Base-by-base conservation (phyloP, 2,329 filamentous ascomycete species). In the Westerdykella ornata region DNA sequence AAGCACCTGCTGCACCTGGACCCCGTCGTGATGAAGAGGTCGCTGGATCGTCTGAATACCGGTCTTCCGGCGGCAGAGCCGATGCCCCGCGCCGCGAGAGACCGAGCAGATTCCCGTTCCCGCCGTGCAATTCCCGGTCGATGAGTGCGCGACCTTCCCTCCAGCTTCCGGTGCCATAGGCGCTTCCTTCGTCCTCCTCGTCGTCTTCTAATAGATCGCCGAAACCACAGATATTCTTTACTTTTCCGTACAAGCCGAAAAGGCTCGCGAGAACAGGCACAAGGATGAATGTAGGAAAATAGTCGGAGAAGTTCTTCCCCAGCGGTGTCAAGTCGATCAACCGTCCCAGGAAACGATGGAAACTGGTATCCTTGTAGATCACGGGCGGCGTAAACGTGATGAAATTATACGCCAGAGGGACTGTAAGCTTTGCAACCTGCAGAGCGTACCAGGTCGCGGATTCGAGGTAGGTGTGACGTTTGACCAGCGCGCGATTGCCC, bases 391-490 rank as follows among this genome's bases (percentile, higher is more conserved):
- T 68, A 62, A 97, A 90, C 1, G 90, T 96, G 63, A 95, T 76
- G 60, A 97, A 98, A 68, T 98, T 98, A 77, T 95, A 98, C 3
- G 86, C 82, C 7, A 98, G 75, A 1, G 92, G 92, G 0, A 98
- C 87, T 1, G 86, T 95, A 33, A 98, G 79, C 57, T 89, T 87
- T 38, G 92, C 90, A 9, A 96, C 85, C 63, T 96, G 88, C 44
- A 88, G 82, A 1, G 88, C 84, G 61, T 97, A 98, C 88, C 94
- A 98, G 53, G 90, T 94, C 1, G 92, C 92, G 37, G 84, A 88
- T 63, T 97, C 92, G 46, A 87, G 82, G 44, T 94, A 90, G 0
- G 92, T 98, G 60, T 94, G 92, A 43, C 92, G 82, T 44, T 80
- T 81, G 35, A 97, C 90, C 5, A 98, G 74, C 0, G 92, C 90